A percentile compares a stretch with the other conserved stretches of the same genome.
Conservation (phyloP, 768 basidiomycete species). For the Lactifluus rugatus region DNA sequence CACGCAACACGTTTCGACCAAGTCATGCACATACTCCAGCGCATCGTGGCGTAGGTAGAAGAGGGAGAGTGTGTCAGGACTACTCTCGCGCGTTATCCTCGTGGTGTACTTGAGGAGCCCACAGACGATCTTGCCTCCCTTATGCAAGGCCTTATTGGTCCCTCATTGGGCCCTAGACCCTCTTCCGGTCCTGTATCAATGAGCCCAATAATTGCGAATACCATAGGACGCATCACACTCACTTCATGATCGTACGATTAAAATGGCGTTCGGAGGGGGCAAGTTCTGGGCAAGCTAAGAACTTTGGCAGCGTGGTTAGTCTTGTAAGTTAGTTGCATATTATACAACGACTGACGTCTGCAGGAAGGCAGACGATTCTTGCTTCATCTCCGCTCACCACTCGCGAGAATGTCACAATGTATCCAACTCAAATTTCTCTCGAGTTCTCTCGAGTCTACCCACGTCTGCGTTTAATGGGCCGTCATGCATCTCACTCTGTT, state of each 20-base stretch:
- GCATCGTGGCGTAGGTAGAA: constrained; percentile 8
- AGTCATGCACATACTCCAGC: constrained; percentile 2
- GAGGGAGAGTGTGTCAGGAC: background rate
- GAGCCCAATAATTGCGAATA: background rate
- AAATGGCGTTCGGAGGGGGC: background rate
- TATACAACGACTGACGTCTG: constrained; percentile 6
- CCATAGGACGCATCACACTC: background rate
- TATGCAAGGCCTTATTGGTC: constrained; percentile 6
- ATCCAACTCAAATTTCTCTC: constrained; percentile 5
- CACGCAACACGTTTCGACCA: background rate
- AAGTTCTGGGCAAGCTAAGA: background rate
- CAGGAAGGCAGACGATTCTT: constrained; percentile 4
- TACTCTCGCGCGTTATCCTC: background rate
- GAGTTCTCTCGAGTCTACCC: background rate
- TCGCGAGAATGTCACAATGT: constrained; percentile 15
- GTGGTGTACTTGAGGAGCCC: constrained; percentile 9
- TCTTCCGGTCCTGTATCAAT: background rate
- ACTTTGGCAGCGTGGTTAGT: background rate
- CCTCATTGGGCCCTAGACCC: background rate
- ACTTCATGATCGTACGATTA: background rate
- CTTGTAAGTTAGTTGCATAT: background rate
- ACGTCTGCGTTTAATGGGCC: constrained; percentile 1
- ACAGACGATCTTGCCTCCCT: constrained; percentile 1
- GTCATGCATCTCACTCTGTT: constrained; percentile 2
- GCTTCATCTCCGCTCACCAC: constrained; percentile 14